phyloP scores from a whole-genome alignment of 371 early-diverging fungal genomes.

The Amoeboaphelidium protococcarum region DNA sequence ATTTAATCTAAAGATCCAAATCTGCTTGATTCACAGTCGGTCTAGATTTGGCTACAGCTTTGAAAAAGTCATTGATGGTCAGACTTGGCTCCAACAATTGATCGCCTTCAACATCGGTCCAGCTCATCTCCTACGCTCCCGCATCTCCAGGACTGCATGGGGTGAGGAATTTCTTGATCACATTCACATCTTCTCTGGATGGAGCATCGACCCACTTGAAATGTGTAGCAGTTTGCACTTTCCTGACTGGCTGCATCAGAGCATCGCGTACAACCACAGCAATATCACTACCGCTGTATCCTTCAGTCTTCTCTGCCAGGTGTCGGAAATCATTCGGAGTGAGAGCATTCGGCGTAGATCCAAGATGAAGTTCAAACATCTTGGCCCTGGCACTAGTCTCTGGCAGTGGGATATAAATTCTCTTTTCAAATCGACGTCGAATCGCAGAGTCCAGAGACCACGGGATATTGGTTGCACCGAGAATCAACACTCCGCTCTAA shows the following conservation, averaged over 20 bases:
- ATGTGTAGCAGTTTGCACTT: conserved; percentile 84
- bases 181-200: conserved; percentile 23
- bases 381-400: conserved; percentile 55
- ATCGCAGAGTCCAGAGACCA: conserved; percentile 87
- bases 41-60: conserved; percentile 41
- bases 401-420: conserved; percentile 88
- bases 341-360: conserved; percentile 55
- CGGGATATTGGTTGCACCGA: conserved; percentile 91
- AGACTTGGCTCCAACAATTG: conserved; percentile 74
- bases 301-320: conserved; percentile 56
- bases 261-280: conserved; percentile 79
- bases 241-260: conserved; percentile 83
- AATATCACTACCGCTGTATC: conserved; percentile 84
- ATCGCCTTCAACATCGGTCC: conserved; percentile 58
- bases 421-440: conserved; percentile 80
- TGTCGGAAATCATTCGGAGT: conserved; percentile 32
- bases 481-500: conserved; percentile 65
- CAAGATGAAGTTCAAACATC: conserved; percentile 74
- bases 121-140: conserved; percentile 60
- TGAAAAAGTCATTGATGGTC: conserved; percentile 51
- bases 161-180: conserved; percentile 31
- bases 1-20: conserved; percentile 47
- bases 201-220: conserved; percentile 49
- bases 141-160: conserved; percentile 87
- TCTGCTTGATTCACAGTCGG: conserved; percentile 69